phyloP scores from a whole-genome alignment of 73 alveolate species.

The Tetrahymena malaccensis region DNA sequence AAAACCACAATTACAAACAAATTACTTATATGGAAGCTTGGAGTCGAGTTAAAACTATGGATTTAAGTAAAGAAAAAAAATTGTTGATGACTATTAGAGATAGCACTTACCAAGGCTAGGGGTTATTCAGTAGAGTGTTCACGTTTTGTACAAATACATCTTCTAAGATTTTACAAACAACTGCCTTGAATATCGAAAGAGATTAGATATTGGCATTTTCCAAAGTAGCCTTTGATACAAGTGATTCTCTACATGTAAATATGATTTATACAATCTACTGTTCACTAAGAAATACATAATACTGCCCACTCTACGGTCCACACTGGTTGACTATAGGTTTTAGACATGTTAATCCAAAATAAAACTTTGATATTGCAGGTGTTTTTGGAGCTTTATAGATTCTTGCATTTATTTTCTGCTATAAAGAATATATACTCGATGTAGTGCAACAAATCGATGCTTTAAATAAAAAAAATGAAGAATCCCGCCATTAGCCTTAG shows the following conservation, averaged over 20 bases:
- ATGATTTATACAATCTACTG: not conserved
- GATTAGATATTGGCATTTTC: not conserved
- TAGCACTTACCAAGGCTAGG: not conserved
- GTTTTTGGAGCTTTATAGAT: not conserved
- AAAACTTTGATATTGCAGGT: not conserved
- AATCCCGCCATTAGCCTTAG: not conserved
- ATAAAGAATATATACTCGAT: not conserved
- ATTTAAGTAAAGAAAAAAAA: not conserved
- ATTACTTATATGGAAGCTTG: not conserved
- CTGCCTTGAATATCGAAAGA: not conserved
- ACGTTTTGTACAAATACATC: not conserved
- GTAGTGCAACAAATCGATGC: not conserved
- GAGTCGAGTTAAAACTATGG: not conserved
- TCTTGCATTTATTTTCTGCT: not conserved
- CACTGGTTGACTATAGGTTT: not conserved
- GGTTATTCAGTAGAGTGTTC: not conserved
- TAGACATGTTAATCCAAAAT: not conserved
- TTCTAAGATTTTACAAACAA: not conserved
- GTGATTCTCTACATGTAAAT: not conserved
- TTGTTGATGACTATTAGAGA: not conserved
- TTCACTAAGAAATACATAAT: not conserved
- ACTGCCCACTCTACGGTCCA: not conserved
- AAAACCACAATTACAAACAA: not conserved
- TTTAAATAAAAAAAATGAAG: not conserved
- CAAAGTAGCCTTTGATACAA: not conserved